Conservation (phyloP, 805 yeast species). For the Lipomyces orientalis region DNA sequence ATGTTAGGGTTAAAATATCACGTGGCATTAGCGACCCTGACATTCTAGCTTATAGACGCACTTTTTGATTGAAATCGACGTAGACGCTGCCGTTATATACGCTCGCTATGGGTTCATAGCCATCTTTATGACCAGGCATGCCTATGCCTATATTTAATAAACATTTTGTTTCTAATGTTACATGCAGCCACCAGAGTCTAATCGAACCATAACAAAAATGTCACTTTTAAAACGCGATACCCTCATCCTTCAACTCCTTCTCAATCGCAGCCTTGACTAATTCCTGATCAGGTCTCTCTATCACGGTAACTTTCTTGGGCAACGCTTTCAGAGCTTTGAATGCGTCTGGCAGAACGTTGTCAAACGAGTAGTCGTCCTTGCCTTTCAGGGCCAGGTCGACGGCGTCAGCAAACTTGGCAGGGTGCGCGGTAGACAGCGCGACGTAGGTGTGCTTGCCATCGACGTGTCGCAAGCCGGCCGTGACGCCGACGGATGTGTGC, state of each 20-base stretch:
- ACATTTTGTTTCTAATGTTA: background rate
- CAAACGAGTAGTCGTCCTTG: constrained; percentile 79
- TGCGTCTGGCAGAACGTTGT: constrained; percentile 89
- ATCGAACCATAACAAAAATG: background rate
- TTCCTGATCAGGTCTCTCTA: constrained; percentile 74
- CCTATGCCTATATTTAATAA: no score
- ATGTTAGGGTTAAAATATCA: no score
- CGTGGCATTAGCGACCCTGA: no score
- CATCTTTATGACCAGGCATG: no score
- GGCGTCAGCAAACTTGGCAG: constrained; percentile 97
- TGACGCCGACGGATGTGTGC: constrained; percentile 93
- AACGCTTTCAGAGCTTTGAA: constrained; percentile 71
- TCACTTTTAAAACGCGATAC: constrained; percentile 15
- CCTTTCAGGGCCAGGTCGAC: constrained; percentile 78
- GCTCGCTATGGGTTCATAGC: no score
- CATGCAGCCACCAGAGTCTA: background rate
- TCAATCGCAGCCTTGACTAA: constrained; percentile 76
- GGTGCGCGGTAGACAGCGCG: constrained; percentile 96
- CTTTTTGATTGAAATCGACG: no score
- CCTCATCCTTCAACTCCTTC: constrained; percentile 65
- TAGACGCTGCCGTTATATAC: no score
- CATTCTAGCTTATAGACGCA: no score
- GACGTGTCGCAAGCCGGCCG: constrained; percentile 70
- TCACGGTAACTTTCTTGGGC: constrained; percentile 73
- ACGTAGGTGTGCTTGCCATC: constrained; percentile 58